Conservation (phyloP, 257 asterid species). For the Scutellaria minor region DNA sequence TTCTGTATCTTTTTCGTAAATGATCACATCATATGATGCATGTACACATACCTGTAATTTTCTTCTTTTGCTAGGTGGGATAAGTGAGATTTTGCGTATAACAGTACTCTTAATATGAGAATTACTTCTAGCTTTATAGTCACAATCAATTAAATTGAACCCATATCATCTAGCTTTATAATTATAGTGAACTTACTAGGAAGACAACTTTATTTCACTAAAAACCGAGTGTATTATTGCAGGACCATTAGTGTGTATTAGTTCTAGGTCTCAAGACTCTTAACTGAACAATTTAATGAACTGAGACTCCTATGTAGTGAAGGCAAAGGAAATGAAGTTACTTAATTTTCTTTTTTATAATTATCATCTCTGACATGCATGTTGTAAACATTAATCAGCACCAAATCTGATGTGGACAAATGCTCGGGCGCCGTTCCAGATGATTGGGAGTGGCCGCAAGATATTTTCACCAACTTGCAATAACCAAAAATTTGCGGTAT, state of each 20-base stretch:
- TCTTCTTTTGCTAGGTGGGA: background rate
- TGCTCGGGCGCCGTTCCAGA: conserved; percentile 22
- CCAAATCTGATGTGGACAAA: conserved; percentile 28
- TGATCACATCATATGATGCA: background rate
- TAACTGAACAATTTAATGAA: conserved; percentile 3
- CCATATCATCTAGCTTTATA: background rate
- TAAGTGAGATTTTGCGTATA: background rate
- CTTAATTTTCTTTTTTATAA: conserved; percentile 15
- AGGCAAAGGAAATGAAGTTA: conserved; percentile 7
- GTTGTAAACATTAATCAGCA: conserved; percentile 20
- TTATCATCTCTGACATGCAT: conserved; percentile 31
- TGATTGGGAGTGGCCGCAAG: conserved; percentile 22
- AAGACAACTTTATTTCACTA: conserved; percentile 1
- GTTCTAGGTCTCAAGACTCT: conserved; percentile 4
- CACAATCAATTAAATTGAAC: conserved; percentile 16
- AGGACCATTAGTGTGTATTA: background rate
- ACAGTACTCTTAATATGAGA: conserved; percentile 11
- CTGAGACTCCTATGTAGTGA: conserved; percentile 3
- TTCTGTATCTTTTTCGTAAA: background rate
- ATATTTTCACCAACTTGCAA: conserved; percentile 23
- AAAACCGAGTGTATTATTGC: background rate
- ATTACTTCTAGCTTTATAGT: background rate
- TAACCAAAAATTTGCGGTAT: background rate
- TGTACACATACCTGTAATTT: background rate
- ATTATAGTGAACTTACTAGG: background rate